Conservation (phyloP, 495 filamentous ascomycete species). For the Lasiosphaeria ovina region DNA sequence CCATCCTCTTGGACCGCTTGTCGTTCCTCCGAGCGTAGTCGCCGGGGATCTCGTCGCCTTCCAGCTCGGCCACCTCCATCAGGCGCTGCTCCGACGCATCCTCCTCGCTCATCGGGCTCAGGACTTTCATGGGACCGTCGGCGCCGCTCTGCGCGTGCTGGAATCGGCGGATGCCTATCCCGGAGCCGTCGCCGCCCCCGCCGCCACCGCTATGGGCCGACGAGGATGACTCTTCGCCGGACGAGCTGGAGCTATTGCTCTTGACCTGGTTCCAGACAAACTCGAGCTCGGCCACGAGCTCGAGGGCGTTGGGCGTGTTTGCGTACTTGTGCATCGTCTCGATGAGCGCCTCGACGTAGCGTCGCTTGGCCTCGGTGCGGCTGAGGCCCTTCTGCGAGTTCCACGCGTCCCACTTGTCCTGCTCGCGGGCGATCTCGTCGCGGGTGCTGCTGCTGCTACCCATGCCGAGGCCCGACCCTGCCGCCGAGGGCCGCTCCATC, state of each 20-base stretch:
- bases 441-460: constrained; percentile 18
- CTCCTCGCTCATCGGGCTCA: constrained; percentile 78
- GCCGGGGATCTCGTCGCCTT: constrained; percentile 39
- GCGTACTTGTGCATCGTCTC: constrained; percentile 96
- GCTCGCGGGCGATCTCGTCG: constrained; percentile 53
- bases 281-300: constrained; percentile 89
- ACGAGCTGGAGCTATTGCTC: constrained; percentile 67
- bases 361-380: constrained; percentile 89
- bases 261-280: constrained; percentile 99
- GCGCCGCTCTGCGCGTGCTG: constrained; percentile 44
- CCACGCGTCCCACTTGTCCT: constrained; percentile 86
- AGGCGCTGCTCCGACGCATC: constrained; percentile 62
- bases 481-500: constrained; percentile 70
- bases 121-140: constrained; percentile 60
- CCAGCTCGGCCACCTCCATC: constrained; percentile 39
- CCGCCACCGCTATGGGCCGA: constrained; percentile 8
- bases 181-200: not conserved
- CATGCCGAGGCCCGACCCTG: not conserved
- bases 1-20: constrained; percentile 79
- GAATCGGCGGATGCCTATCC: constrained; percentile 34
- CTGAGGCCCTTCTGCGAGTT: constrained; percentile 74
- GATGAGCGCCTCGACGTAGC: constrained; percentile 89
- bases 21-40: constrained; percentile 44
- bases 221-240: constrained; percentile 30
- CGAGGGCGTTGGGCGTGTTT: constrained; percentile 77